Base-by-base conservation (phyloP, 2,329 filamentous ascomycete species). In the Aspergillus sp. region DNA sequence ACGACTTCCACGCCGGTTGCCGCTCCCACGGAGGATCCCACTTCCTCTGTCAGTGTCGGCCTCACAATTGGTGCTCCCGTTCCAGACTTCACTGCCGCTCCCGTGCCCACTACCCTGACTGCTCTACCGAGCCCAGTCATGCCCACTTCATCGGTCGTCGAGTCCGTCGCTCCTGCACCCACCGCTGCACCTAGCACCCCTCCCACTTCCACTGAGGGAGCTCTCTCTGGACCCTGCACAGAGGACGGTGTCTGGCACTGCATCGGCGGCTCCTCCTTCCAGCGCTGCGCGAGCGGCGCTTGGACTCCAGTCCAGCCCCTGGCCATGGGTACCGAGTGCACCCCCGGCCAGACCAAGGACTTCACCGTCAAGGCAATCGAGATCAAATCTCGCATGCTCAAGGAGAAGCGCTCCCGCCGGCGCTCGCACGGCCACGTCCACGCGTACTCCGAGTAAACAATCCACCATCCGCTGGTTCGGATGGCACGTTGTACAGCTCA, bases 231-330 rank as follows among this genome's bases (percentile, higher is more conserved):
- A 15, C 57, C 80, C 22, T 89, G 87, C 76, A 74, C 70, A 38
- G 61, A 75, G 4, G 85, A 89, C 68, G 87, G 87, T 22, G 67
- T 74, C 17, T 89, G 84, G 84, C 84, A 85, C 74, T 89, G 87
- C 71, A 76, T 87, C 28, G 79, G 76, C 19, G 85, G 85, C 54
- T 76, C 73, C 25, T 78, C 81, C 54, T 89, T 87, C 80, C 86
- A 89, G 76, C 85, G 85, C 59, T 89, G 87, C 67, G 86, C 85
- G n/a, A 83, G 80, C 15, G 86, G 86, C 6, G 67, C 73, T 57
- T 89, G 87, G 87, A 81, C 83, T 19, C 69, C 67, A 6, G 64
- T 79, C 45, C 78, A 83, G 61, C 68, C 74, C 41, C 81, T 88
- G 80, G 82, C 86, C 1, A 65, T 77, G 1, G 87, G 87, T 43